Base-by-base conservation (phyloP, 225 moss, liverwort and hornwort genomes). In the Thuidium tamariscinum region DNA sequence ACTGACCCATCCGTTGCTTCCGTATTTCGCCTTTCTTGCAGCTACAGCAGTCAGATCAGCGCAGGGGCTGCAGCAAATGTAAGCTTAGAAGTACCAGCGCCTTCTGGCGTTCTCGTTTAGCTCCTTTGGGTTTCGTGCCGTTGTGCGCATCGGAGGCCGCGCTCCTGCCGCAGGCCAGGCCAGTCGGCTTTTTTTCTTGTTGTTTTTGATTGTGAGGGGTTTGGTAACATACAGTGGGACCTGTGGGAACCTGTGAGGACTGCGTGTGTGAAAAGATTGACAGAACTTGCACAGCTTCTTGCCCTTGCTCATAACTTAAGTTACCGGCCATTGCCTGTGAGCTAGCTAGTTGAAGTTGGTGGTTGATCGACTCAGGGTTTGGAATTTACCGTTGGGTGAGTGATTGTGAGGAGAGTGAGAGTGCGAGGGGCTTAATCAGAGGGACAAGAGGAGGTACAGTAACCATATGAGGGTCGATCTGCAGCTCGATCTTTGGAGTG, bases 301-400 rank as follows among this genome's bases (percentile, higher is more conserved):
- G 57, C 20, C 56, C 36, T 76, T 1, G 81, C 78, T 55, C 37
- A 42, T 55, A 75, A 62, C 26, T n/a, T 5, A 32, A 44, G 44
- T 73, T 60, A 60, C 83, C 44, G 46, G 83, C 57, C 60, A 44
- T 73, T 71, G 60, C 60, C 83, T 34, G 83, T 56, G 71, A 41
- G 41, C 39, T 39, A 55, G 61, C 25, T 44, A 80, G 80, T n/a
- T 85, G 65, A 21, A 65, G 85, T 27, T 37, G 62, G 71, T 80
- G 0, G 86, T 32, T 86, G 51, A 86, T 86, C 80, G 5, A 49
- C 80, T 80, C 80, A 8, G 80, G 67, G 46, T 80, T 61, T 71
- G 61, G 51, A 86, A 86, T 86, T 57, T 80, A 86, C 86, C 86
- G 86, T 86, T 86, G 86, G 49, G 61, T 84, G 52, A 52, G 51